Evolutionary conservation across 306 rosid species (phyloP), one percentile per base, ranked within the genome.

Genomic region (Echinosophora koreensis): DNA sequence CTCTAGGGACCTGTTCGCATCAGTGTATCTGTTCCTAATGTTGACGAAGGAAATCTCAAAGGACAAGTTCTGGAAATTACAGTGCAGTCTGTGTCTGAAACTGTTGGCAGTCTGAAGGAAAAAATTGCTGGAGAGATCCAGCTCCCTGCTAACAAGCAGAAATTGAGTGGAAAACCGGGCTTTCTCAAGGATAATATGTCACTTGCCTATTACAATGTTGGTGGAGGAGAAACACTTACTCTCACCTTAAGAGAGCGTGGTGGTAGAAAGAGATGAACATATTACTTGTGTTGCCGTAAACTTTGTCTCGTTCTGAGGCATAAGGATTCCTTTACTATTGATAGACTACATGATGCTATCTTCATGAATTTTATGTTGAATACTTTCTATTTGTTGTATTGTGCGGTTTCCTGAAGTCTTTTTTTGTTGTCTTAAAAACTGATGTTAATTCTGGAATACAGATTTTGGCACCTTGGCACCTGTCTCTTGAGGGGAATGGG

Each of bases 71-170:
- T 95, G 79, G 97, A 89, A 84, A 89, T 95, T 54, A 84, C 84
- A n/a, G 87, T 90, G 58, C 97, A 87, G 80, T 89, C 97, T 62
- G 74, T 92, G 68, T 84, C 93, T 49, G 98, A 95, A 88, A 92
- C 97, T 70, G 91, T 95, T 58, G 90, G 96, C 46, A 89, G 88
- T 76, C 79, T 92, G 81, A 95, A 95, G 83, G 98, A 92, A 86
- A 95, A 92, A 86, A 95, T 95, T 84, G 92, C 97, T 4, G 97
- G 97, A 73, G 98, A 95, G 86, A 88, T 92, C 68, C 97, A 95
- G 82, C 97, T 95, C 83, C 97, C 98, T 37, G 97, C 98, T 63
- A 95, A 95, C 86, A 95, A 95, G 83, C 98, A 95, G 89, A 95
- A 92, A 80, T 81, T 95, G 88, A 95, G 97, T 82, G 98, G 96